A percentile compares a stretch with the other conserved stretches of the same genome.
Evolutionary conservation across 257 asterid genomes (phyloP).

Genomic region (Eucommia ulmoides): DNA sequence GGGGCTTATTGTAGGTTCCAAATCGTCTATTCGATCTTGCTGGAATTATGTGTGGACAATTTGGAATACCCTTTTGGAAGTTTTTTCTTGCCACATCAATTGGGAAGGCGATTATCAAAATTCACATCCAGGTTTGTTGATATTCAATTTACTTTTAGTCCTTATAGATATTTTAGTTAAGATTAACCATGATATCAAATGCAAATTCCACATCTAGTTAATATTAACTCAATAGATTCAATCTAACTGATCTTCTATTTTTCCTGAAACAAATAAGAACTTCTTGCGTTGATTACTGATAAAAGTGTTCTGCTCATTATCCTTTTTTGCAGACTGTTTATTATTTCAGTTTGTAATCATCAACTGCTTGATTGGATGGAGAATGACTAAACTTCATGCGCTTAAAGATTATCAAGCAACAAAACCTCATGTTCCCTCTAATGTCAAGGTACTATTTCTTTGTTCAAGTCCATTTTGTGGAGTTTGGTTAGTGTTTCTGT

Average conservation of each 20-base stretch:
- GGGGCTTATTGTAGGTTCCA: slow-evolving; percentile 18
- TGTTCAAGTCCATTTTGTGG: no score
- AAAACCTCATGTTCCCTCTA: slow-evolving; percentile 37
- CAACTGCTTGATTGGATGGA: slow-evolving; percentile 95
- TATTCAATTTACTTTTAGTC: no score
- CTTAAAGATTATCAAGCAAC: slow-evolving; percentile 63
- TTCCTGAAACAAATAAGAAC: no score
- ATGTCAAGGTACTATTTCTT: slow-evolving; percentile 55
- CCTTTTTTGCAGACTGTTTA: slow-evolving; percentile 57
- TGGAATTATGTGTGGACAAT: slow-evolving; percentile 32
- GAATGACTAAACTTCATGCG: slow-evolving; percentile 70
- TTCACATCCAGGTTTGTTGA: slow-evolving; percentile 23
- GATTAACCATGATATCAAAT: no score
- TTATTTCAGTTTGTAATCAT: slow-evolving; percentile 80
- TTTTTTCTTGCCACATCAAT: slow-evolving; percentile 23
- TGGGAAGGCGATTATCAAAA: slow-evolving; percentile 27
- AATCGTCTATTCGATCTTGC: slow-evolving; percentile 32
- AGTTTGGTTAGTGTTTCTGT: no score
- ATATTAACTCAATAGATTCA: no score
- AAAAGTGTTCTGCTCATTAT: not conserved
- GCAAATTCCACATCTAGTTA: no score
- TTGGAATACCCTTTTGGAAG: slow-evolving; percentile 29
- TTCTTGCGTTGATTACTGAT: slow-evolving; percentile 7
- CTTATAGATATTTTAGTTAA: no score
- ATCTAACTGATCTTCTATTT: no score